phyloP scores from a whole-genome alignment of 352 stramenopile genomes.

The Globisporangium splendens region DNA sequence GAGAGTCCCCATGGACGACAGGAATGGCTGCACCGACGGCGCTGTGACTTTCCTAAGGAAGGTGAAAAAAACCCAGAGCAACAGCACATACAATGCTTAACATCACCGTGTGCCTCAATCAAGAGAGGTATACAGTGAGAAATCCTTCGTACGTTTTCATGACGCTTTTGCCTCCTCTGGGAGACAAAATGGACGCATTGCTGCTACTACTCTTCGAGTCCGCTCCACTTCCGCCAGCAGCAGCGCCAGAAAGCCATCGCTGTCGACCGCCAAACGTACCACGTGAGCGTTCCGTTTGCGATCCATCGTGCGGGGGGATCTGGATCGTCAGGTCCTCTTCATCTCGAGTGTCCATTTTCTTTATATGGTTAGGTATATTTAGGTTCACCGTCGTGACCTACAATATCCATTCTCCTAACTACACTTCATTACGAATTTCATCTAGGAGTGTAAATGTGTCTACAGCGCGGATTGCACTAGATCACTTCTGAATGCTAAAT shows the following conservation, averaged over 20 bases:
- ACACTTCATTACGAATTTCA: too few relatives aligned
- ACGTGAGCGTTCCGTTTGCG: slow-evolving; percentile 61
- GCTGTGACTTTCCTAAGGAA: slow-evolving; percentile 48
- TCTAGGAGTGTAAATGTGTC: too few relatives aligned
- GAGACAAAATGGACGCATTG: slow-evolving; percentile 39
- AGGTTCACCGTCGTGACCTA: too few relatives aligned
- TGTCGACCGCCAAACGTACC: slow-evolving; percentile 72
- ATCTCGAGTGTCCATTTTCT: slow-evolving; percentile 52
- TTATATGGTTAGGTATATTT: too few relatives aligned
- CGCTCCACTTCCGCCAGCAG: slow-evolving; percentile 11
- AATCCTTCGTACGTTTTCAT: slow-evolving; percentile 34
- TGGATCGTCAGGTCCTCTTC: slow-evolving; percentile 72
- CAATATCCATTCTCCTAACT: too few relatives aligned
- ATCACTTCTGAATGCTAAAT: too few relatives aligned
- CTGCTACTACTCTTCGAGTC: slow-evolving; percentile 30
- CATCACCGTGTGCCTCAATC: background rate
- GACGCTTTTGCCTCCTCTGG: slow-evolving; percentile 25
- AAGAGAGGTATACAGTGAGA: background rate
- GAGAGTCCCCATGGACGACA: slow-evolving; percentile 67
- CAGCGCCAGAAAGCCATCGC: slow-evolving; percentile 55
- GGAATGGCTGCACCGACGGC: slow-evolving; percentile 64
- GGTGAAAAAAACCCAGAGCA: background rate
- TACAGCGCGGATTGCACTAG: too few relatives aligned
- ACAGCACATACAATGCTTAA: slow-evolving; percentile 5
- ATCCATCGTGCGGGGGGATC: slow-evolving; percentile 63